Conservation (phyloP, 106 monocot genomes). For the Dendrobium huoshanense region DNA sequence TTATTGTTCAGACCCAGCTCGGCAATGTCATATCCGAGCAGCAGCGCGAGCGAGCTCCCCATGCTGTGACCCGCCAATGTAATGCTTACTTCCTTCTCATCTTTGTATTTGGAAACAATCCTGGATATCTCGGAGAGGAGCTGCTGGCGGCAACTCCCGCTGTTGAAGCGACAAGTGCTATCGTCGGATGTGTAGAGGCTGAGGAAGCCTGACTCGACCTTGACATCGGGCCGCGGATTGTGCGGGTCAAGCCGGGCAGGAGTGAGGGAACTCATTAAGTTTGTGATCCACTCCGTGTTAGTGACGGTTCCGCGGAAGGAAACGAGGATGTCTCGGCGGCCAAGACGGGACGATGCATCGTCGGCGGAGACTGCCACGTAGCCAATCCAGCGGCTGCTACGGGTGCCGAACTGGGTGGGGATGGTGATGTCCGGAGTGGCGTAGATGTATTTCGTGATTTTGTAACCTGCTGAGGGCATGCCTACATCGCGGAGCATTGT, state of each 20-base stretch:
- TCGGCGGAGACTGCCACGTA: slow-evolving; percentile 47
- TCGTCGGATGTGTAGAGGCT: slow-evolving; percentile 45
- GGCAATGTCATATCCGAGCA: slow-evolving; percentile 55
- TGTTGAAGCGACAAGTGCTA: slow-evolving; percentile 19
- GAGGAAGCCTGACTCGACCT: slow-evolving; percentile 57
- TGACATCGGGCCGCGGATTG: slow-evolving; percentile 32
- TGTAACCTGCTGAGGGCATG: slow-evolving; percentile 26
- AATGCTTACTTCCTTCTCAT: slow-evolving; percentile 29
- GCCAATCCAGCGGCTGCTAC: slow-evolving; percentile 46
- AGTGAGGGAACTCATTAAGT: slow-evolving; percentile 41
- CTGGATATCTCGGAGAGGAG: slow-evolving; percentile 34
- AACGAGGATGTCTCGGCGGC: slow-evolving; percentile 39
- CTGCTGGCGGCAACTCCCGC: slow-evolving; percentile 51
- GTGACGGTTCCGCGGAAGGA: slow-evolving; percentile 52
- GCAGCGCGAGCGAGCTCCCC: slow-evolving; percentile 53
- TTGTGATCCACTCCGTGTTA: slow-evolving; percentile 40
- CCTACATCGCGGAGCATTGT: slow-evolving; percentile 24
- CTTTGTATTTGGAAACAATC: slow-evolving; percentile 19
- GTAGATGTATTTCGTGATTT: slow-evolving; percentile 42
- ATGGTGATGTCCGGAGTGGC: slow-evolving; percentile 30
- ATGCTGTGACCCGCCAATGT: slow-evolving; percentile 70
- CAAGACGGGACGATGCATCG: slow-evolving; percentile 15
- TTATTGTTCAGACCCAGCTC: slow-evolving; percentile 45
- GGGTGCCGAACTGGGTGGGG: slow-evolving; percentile 18
- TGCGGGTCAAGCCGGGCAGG: slow-evolving; percentile 41